phyloP scores from a whole-genome alignment of 106 monocot species.

The Posidonia australis region DNA sequence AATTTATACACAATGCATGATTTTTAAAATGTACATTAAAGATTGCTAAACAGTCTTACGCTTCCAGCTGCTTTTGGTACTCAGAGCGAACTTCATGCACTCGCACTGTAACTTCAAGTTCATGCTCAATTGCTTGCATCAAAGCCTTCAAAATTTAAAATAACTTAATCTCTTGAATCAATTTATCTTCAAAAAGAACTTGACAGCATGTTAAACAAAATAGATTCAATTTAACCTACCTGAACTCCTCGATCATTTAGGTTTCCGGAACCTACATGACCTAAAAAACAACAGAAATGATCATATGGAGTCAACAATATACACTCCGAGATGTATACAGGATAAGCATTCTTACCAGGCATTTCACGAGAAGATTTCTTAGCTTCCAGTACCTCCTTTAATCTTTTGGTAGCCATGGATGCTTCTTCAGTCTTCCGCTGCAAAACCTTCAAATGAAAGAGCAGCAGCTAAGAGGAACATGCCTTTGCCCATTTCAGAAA shows the following conservation, averaged over 20 bases:
- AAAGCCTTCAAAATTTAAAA: conserved; percentile 36
- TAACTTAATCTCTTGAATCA: not conserved
- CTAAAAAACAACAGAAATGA: not conserved
- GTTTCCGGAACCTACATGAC: not conserved
- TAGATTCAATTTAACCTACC: not conserved
- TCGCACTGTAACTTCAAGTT: conserved; percentile 72
- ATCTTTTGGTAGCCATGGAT: conserved; percentile 65
- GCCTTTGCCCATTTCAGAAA: no score
- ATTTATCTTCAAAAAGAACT: not conserved
- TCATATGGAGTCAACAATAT: no score
- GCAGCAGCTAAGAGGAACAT: conserved; percentile 2
- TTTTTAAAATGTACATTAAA: not conserved
- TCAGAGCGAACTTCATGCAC: conserved; percentile 88
- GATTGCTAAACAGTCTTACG: conserved; percentile 33
- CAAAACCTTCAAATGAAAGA: conserved; percentile 45
- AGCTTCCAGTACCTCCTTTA: conserved; percentile 76
- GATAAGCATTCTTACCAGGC: conserved; percentile 1
- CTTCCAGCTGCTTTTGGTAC: conserved; percentile 75
- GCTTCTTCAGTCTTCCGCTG: conserved; percentile 98
- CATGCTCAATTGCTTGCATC: conserved; percentile 78
- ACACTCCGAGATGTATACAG: not conserved
- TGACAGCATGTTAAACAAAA: not conserved
- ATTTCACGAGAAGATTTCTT: conserved; percentile 65
- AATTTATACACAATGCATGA: not conserved
- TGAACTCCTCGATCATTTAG: not conserved